A percentile compares a stretch with the other conserved stretches of the same genome.
These are phyloP conservation scores for Alternaria brassicae DNA, from an alignment of 2,329 filamentous ascomycete species.

Conservation along the genomic window DNA sequence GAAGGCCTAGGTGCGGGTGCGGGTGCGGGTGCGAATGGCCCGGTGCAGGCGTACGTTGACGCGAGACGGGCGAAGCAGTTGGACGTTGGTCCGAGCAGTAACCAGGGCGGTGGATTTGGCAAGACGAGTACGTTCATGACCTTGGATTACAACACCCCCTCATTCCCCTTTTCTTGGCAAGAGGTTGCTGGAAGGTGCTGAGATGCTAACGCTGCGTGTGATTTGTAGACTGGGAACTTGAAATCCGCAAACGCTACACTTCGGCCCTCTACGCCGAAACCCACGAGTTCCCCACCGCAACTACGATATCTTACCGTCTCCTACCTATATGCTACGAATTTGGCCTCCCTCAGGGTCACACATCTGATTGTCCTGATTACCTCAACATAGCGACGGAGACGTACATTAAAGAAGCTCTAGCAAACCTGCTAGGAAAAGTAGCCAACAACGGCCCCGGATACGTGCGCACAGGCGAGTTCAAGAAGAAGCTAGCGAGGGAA, in stretches of 20 bases:
- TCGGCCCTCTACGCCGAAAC: slow-evolving; percentile 67
- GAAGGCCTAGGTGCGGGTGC: slow-evolving; percentile 19
- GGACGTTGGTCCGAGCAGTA: slow-evolving; percentile 69
- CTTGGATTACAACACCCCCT: too few relatives aligned
- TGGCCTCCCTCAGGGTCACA: slow-evolving; percentile 63
- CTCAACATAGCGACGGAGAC: slow-evolving; percentile 68
- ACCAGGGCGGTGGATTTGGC: slow-evolving; percentile 74
- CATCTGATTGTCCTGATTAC: slow-evolving; percentile 63
- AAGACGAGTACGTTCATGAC: slow-evolving; percentile 72
- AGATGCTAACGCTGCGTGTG: slow-evolving; percentile 9
- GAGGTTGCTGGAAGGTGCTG: background rate
- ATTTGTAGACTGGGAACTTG: slow-evolving; percentile 64
- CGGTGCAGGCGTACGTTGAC: slow-evolving; percentile 46
- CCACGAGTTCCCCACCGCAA: slow-evolving; percentile 67
- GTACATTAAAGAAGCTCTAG: slow-evolving; percentile 67
- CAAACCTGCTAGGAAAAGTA: slow-evolving; percentile 62
- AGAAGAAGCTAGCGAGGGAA: slow-evolving; percentile 75
- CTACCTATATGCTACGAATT: slow-evolving; percentile 72
- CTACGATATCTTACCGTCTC: slow-evolving; percentile 65
- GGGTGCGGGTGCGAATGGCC: slow-evolving; percentile 22
- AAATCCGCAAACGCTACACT: slow-evolving; percentile 70
- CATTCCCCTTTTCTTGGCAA: too few relatives aligned
- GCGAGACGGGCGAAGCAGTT: slow-evolving; percentile 56
- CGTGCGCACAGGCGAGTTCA: slow-evolving; percentile 81
- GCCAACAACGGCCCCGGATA: slow-evolving; percentile 61